Evolutionary conservation across 495 filamentous ascomycete genomes (phyloP), one percentile per base, ranked within the genome.

Genomic region (Talaromyces adpressus): DNA sequence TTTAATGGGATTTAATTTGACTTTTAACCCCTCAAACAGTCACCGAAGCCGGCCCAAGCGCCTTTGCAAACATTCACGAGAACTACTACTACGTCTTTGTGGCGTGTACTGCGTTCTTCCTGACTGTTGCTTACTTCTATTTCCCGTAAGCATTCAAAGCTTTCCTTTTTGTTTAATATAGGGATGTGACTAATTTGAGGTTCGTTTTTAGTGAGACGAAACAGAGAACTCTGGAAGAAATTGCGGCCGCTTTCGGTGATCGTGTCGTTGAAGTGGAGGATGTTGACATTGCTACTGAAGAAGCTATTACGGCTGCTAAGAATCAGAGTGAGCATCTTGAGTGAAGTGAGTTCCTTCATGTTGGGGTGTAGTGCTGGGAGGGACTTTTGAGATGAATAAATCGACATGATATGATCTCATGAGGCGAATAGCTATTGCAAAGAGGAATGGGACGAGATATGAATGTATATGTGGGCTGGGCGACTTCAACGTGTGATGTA

Each of bases 21-120:
- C 22, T 14, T 25, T 32, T 27, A 52, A 11, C 59, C 4, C 30
- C 32, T 58, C 36, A 7, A 49, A 49, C 45, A 74, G 78, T 86
- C 56, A 86, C 83, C 57, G 80, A 86, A 68, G 83, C 82, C 6
- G 83, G 82, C 0, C 83, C 83, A 8, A 83, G 76, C 59, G 83
- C 83, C 2, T 84, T 86, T 64, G 81, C 81, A 39, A 84, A 77
- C 32, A 86, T 86, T 62, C 67, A 75, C 16, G 78, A 86, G 67
- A 86, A 86, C 61, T 86, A 85, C 66, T 86, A 86, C 65, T 86
- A 84, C 58, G 83, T 85, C 34, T 85, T 85, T 45, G 81, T 84
- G 9, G 79, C 59, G 6, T 85, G 82, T 65, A 78, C 81, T 1
- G 8, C 68, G 0, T 76, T 84, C 67, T 86, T 84, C 71, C 64